Evolutionary conservation across 2,329 filamentous ascomycete species (phyloP).

Genomic region (Westerdykella sp.): DNA sequence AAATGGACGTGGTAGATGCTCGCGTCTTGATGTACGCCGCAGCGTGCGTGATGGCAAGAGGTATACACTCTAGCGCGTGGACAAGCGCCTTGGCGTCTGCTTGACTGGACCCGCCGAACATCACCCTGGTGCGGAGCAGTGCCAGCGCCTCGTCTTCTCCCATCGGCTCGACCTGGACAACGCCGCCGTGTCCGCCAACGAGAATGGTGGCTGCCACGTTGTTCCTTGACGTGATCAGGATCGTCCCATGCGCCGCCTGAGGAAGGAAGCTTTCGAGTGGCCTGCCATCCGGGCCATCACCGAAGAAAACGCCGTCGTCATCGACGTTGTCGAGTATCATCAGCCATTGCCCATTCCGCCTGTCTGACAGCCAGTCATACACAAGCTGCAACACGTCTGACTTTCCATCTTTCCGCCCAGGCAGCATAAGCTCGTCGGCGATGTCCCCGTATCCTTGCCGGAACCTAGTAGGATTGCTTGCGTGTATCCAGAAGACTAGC

Average conservation of each 20-base stretch:
- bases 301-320: slow-evolving; percentile 8
- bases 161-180: slow-evolving; percentile 21
- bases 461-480: slow-evolving; percentile 3
- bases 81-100: slow-evolving; percentile 7
- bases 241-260: no score
- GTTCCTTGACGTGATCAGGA: slow-evolving; percentile 4
- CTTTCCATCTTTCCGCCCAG: slow-evolving; percentile 8
- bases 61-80: slow-evolving; percentile 17
- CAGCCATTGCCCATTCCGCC: slow-evolving; percentile 9
- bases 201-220: slow-evolving; percentile 10
- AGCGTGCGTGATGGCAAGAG: no score
- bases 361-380: slow-evolving; percentile 9
- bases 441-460: slow-evolving; percentile 9
- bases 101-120: slow-evolving; percentile 1
- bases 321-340: slow-evolving; percentile 15
- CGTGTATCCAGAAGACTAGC: no score
- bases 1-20: no score
- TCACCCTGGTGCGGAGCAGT: slow-evolving; percentile 18
- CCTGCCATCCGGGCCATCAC: background rate
- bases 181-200: slow-evolving; percentile 5
- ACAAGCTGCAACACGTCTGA: slow-evolving; percentile 8
- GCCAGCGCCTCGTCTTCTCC: slow-evolving; percentile 10
- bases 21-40: no score
- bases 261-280: no score
- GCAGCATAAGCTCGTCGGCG: slow-evolving; percentile 6